A percentile compares a stretch with the other conserved stretches of the same genome.
phyloP scores from a whole-genome alignment of 768 basidiomycete species.

The Pisolithus tinctorius region DNA sequence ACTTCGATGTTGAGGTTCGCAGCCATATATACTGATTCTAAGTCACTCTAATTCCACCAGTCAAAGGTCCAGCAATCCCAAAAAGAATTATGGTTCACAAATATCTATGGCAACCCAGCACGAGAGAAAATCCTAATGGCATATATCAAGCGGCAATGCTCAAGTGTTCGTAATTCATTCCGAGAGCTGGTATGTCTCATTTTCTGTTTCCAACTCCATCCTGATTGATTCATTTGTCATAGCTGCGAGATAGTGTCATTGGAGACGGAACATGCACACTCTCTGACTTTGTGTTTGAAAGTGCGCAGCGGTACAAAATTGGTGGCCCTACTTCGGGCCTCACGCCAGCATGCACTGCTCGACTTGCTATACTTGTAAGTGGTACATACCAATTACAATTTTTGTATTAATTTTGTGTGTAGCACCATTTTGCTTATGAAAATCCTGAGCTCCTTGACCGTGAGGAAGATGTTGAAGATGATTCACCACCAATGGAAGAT shows the following conservation, averaged over 20 bases:
- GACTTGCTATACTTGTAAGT: neutral
- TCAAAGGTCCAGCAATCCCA: neutral
- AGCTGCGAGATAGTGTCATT: neutral
- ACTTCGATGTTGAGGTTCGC: neutral
- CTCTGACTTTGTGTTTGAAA: neutral
- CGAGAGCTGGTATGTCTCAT: neutral
- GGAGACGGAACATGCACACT: neutral
- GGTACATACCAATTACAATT: neutral
- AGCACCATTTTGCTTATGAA: neutral
- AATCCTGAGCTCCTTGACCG: neutral
- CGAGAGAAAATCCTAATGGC: neutral
- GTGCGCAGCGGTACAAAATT: neutral
- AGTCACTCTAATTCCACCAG: neutral
- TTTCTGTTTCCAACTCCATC: too few relatives aligned
- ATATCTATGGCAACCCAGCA: neutral
- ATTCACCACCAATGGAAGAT: neutral
- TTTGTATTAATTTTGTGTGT: neutral
- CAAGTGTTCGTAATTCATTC: neutral
- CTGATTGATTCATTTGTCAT: neutral
- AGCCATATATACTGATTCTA: neutral
- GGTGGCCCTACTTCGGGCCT: neutral
- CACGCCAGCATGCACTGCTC: neutral
- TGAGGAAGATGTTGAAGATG: neutral
- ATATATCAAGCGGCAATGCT: neutral
- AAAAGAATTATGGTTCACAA: neutral